These are phyloP conservation scores for Mortierella sp. DNA, from an alignment of 371 early-diverging fungal genomes.

Conservation along the genomic window DNA sequence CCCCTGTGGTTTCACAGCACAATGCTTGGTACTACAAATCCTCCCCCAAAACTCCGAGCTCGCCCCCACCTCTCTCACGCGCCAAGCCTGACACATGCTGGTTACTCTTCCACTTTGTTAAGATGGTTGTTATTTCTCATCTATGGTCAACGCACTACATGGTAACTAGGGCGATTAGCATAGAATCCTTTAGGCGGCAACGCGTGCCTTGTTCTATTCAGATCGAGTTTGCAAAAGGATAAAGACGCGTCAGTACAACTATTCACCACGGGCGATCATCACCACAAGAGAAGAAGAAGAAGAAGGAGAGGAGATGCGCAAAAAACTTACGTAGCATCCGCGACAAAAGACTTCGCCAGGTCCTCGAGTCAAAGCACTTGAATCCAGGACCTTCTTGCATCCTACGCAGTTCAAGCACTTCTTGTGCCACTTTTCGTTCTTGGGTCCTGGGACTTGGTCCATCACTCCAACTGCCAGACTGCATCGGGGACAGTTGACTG, in stretches of 20 bases:
- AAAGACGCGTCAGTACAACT: neutral
- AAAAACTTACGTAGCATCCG: constrained; percentile 56
- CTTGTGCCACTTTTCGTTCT: constrained; percentile 69
- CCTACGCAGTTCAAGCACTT: constrained; percentile 64
- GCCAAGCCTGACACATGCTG: too few species aligned
- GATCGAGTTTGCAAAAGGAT: neutral
- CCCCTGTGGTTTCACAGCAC: too few species aligned
- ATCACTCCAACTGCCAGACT: constrained; percentile 60
- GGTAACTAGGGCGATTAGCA: too few species aligned
- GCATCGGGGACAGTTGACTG: constrained; percentile 64
- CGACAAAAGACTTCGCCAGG: constrained; percentile 62
- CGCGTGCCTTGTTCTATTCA: constrained; percentile 39
- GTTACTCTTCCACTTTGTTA: too few species aligned
- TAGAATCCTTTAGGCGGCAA: neutral
- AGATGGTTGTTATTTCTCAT: too few species aligned
- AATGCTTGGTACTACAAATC: too few species aligned
- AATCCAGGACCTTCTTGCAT: constrained; percentile 68
- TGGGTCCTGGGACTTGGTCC: constrained; percentile 68
- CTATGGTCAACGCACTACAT: too few species aligned
- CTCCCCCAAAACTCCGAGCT: too few species aligned
- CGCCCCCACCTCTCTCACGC: too few species aligned
- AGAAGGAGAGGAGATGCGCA: too few species aligned
- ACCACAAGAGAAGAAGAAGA: neutral
- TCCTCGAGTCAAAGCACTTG: constrained; percentile 59
- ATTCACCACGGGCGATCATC: neutral